Evolutionary conservation across 192 early-diverging fungal genomes (phyloP).

Genomic region (Rhizophlyctis rosea): DNA sequence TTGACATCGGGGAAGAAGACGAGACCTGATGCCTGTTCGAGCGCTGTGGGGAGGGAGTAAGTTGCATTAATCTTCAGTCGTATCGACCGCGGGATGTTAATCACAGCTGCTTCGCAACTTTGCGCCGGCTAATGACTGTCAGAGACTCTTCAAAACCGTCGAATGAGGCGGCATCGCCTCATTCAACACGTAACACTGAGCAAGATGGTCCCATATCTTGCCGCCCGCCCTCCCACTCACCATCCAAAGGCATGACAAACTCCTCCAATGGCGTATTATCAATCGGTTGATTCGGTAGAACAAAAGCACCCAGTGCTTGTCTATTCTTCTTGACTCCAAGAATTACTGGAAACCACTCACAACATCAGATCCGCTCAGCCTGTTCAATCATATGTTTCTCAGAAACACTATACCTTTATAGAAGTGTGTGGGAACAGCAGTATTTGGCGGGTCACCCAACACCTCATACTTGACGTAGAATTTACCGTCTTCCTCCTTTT

Average conservation of each 20-base stretch:
- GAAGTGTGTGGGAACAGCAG: slow-evolving; percentile 90
- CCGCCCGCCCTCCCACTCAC: slow-evolving; percentile 30
- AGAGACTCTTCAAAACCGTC: too few relatives aligned
- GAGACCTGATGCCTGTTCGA: slow-evolving; percentile 44
- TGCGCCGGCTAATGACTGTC: too few relatives aligned
- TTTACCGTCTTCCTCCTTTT: slow-evolving; percentile 55
- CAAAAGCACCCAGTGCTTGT: slow-evolving; percentile 65
- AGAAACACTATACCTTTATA: slow-evolving; percentile 62
- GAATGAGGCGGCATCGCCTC: too few relatives aligned
- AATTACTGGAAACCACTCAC: slow-evolving; percentile 46
- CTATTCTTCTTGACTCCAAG: slow-evolving; percentile 56
- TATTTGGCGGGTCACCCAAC: slow-evolving; percentile 80
- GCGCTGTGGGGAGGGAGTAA: slow-evolving; percentile 29
- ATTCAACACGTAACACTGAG: too few relatives aligned
- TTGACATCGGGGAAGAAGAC: slow-evolving; percentile 34
- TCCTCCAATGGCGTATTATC: slow-evolving; percentile 58
- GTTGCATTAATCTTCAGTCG: slow-evolving; percentile 13
- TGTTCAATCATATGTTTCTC: too few relatives aligned
- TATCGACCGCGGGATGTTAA: too few relatives aligned
- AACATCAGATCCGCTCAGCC: too few relatives aligned
- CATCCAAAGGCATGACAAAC: slow-evolving; percentile 74
- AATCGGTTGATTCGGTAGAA: slow-evolving; percentile 79
- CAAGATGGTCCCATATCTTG: slow-evolving; percentile 51
- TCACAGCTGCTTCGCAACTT: too few relatives aligned
- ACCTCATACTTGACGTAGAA: slow-evolving; percentile 80